phyloP scores from a whole-genome alignment of 305 asterid species.

The Plantago lanceolata region DNA sequence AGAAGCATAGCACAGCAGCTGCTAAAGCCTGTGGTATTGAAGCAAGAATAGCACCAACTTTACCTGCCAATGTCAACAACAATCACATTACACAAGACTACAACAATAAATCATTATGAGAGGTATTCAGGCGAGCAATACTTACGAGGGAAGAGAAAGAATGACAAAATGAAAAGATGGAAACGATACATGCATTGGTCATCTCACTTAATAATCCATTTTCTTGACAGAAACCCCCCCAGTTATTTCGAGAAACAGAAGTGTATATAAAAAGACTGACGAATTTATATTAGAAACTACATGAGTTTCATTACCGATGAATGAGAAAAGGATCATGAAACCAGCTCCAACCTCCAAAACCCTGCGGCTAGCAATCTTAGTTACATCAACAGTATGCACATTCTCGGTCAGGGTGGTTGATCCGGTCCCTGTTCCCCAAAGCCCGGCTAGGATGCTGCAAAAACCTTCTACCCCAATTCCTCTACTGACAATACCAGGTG shows the following conservation, averaged over 20 bases:
- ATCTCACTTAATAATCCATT: background rate
- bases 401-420: constrained; percentile 89
- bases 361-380: constrained; percentile 78
- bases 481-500: constrained; percentile 81
- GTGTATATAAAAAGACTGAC: background rate
- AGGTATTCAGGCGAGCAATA: background rate
- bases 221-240: constrained; percentile 3
- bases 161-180: background rate
- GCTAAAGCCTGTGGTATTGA: constrained; percentile 95
- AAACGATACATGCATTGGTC: background rate
- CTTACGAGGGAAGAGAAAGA: background rate
- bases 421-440: constrained; percentile 96
- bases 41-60: constrained; percentile 93
- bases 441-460: constrained; percentile 89
- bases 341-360: constrained; percentile 74
- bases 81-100: constrained; percentile 12
- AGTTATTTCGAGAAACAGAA: background rate
- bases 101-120: background rate
- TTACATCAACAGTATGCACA: constrained; percentile 64
- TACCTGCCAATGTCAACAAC: constrained; percentile 44
- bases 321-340: constrained; percentile 77
- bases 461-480: constrained; percentile 93
- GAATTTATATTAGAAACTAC: constrained; percentile 1
- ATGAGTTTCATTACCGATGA: constrained; percentile 51
- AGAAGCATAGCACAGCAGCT: constrained; percentile 84